Evolutionary conservation across 768 basidiomycete genomes (phyloP), one percentile per base, ranked within the genome.

Genomic region (Mycena chlorophos): DNA sequence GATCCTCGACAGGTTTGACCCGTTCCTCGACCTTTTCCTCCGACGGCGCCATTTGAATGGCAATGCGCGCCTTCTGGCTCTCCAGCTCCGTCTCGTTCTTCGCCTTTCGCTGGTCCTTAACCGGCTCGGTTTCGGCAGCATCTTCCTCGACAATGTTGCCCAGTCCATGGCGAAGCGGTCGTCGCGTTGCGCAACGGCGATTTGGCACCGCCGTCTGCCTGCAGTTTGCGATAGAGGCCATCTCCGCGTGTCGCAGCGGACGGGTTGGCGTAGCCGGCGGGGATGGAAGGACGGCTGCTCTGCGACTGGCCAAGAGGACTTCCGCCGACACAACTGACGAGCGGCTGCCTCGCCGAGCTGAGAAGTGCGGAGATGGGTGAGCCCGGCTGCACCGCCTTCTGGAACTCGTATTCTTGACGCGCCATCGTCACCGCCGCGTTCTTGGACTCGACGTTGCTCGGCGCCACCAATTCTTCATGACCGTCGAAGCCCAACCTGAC

Each of bases 321-420:
- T 8, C 66, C 64, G 17, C 71, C 75, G 20, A 76, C 79, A 19
- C 78, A 79, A 71, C 94, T 88, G 48, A 96, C 74, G 37, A 97
- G 76, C 0, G 94, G 94, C 69, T 94, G 91, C 55, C 88, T 80
- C 5, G 94, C 94, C 2, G 92, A 94, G 62, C 84, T 88, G 63
- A 99, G 80, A 47, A 99, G 74, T 2, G 91, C 92, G 25, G 91
- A 91, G 56, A 99, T 95, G 0, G 97, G 97, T 58, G 89, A 91
- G 39, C 91, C 94, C 5, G 95, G 96, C 66, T 94, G 92, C 1
- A 98, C 91, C 1, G 94, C 97, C 65, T 89, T 87, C 75, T 90
- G 88, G 86, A 98, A 98, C 70, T 98, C 97, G 69, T 88, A 88
- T 81, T 99, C 97, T 67, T 93, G 91, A 64, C 92, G 82, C 3